These are phyloP conservation scores for Phlyctochytrium arcticum DNA, from an alignment of 192 early-diverging fungal genomes.

Conservation along the genomic window DNA sequence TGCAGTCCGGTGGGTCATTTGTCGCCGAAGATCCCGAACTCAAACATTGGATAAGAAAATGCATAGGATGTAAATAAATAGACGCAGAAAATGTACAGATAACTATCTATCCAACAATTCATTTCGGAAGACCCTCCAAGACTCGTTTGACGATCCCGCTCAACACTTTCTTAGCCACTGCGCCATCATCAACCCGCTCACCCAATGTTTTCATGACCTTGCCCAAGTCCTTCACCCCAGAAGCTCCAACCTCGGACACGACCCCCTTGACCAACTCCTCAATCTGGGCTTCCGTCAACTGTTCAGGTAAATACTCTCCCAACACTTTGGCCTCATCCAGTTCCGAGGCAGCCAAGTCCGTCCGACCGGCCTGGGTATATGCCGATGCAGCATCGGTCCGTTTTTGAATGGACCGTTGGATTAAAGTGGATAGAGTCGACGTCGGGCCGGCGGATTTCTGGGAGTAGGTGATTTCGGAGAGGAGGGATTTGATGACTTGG, in stretches of 20 bases:
- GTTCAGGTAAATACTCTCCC: constrained; percentile 67
- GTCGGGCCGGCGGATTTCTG: constrained; percentile 58
- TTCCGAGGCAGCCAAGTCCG: constrained; percentile 73
- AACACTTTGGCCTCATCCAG: constrained; percentile 44
- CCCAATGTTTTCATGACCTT: constrained; percentile 77
- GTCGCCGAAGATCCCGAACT: no score
- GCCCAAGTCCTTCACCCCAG: constrained; percentile 71
- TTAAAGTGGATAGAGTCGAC: constrained; percentile 55
- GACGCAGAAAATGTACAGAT: no score
- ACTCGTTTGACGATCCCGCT: constrained; percentile 71
- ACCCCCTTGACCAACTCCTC: constrained; percentile 52
- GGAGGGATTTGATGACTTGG: constrained; percentile 66
- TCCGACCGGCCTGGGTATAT: constrained; percentile 62
- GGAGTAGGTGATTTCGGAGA: constrained; percentile 75
- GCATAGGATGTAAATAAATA: no score
- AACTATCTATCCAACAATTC: no score
- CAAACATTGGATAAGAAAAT: no score
- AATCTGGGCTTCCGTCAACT: constrained; percentile 72
- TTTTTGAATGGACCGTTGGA: constrained; percentile 79
- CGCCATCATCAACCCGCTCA: constrained; percentile 55
- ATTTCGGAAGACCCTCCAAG: no score
- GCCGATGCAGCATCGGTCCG: constrained; percentile 69
- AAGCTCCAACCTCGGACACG: constrained; percentile 53
- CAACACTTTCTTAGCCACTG: constrained; percentile 74
- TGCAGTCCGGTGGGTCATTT: no score